Evolutionary conservation across 2,329 filamentous ascomycete genomes (phyloP), one percentile per base, ranked within the genome.

Genomic region (Aspergillus fructus): DNA sequence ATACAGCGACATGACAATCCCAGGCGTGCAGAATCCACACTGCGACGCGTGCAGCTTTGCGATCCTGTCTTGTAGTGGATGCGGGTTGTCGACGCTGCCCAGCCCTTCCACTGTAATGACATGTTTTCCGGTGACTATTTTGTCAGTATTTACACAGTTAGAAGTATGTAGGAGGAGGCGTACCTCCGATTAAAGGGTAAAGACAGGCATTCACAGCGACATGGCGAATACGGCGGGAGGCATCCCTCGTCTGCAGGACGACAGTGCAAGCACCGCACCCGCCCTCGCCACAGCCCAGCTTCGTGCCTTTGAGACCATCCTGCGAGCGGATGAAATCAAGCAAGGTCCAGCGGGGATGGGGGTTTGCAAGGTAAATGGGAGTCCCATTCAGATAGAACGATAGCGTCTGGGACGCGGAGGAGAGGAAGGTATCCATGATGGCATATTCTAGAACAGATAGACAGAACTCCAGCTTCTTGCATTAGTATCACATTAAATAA

Each of bases 81-180:
- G 94, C 5, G 94, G 94, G 42, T 82, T 85, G 73, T 94, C 89
- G 24, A 90, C 87, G 71, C 89, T 90, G 9, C 94, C 94, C 67
- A 99, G 96, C 5, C 94, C 94, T 76, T 99, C 94, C 41, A 99
- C 88, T 3, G 94, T 99, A 71, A 99, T 93, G 69, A 97, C 91
- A 83, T 99, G 94, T 74, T 99, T 99, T 43, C 94, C 94, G 73
- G 97, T 94, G 43, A 97, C 85, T 68, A 91, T 11, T 9, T 1
- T 11, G 0, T 30, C 1, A 30, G 27, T 30, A 30, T 30, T 30
- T 27, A 2, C 8, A 27, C 2, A 8, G 6, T 8, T 27, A 6
- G 6, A 7, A 8, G 24, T 27, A 27, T 2, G 6, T 21, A 21
- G 19, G 2, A 21, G 19, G 2, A 21, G 24, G 3, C 27, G 8